Evolutionary conservation across 495 filamentous ascomycete genomes (phyloP), one percentile per base, ranked within the genome.

Genomic region (Ramalina peruviana): DNA sequence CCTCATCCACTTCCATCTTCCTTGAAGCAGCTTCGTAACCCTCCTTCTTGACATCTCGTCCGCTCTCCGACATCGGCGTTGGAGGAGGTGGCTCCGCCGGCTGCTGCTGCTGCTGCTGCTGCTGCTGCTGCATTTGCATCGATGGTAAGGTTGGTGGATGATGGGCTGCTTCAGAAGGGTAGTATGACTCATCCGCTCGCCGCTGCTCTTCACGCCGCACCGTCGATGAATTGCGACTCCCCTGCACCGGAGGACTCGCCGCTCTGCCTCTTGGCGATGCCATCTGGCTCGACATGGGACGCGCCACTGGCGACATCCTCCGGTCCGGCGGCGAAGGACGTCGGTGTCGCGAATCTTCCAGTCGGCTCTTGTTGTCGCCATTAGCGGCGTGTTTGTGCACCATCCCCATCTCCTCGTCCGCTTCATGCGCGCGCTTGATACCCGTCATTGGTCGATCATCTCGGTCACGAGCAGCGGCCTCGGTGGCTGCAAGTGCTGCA

Each of bases 1-100:
- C 81, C 64, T 98, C 90, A 61, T 98, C 92, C 40, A 97, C 83
- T 20, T 97, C 92, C 81, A 98, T 93, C 64, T 94, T 92, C 9
- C 92, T 77, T 33, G 85, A 84, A 6, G 92, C 86, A 12, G 88
- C 76, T 67, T 98, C 92, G 41, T 79, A 76, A 20, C 72, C 64
- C n/a, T 76, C 67, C 43, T 69, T 69, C 19, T 72, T 69, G 55
- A 82, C 79, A n/a, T 72, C 68, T 26, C 72, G 70, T 37, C 61
- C 53, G 43, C 74, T 73, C 58, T 83, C 79, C 26, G 68, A 70
- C 49, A 69, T 61, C 15, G 72, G 63, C 26, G 26, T 37, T 15
- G 73, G 63, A 48, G 72, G 71, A n/a, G 62, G 56, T 47, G 68
- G 60, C 25, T 65, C 58, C 48, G 62, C 60, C 9, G 61, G 60